These are phyloP conservation scores for Boeremia exigua DNA, from an alignment of 2,329 filamentous ascomycete genomes.

Conservation along the genomic window DNA sequence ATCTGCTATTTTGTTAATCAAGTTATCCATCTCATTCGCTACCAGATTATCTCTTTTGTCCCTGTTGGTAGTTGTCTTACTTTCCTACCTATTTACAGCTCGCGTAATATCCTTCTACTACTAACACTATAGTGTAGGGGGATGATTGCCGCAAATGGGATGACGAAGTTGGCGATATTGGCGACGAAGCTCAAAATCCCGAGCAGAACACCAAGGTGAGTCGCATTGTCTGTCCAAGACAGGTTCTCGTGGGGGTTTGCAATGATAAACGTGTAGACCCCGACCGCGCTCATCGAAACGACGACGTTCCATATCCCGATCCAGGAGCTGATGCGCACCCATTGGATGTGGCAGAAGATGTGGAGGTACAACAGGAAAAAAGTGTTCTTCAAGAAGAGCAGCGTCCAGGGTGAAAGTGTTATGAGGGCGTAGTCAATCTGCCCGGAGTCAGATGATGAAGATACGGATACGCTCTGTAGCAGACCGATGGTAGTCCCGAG, in stretches of 20 bases:
- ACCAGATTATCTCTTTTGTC: too few species aligned
- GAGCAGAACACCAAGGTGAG: background rate
- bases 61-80: too few species aligned
- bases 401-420: background rate
- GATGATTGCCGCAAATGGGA: slow-evolving; percentile 7
- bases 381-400: slow-evolving; percentile 7
- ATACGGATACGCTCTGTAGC: background rate
- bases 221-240: background rate
- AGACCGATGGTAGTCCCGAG: background rate
- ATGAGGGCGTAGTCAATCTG: slow-evolving; percentile 1
- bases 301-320: slow-evolving; percentile 2
- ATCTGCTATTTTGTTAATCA: too few species aligned
- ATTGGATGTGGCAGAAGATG: slow-evolving; percentile 10
- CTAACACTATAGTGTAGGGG: too few species aligned
- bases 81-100: too few species aligned
- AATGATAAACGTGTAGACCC: background rate
- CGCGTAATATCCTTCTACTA: too few species aligned
- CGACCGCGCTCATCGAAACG: background rate
- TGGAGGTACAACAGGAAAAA: slow-evolving; percentile 14
- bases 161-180: slow-evolving; percentile 3
- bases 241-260: slow-evolving; percentile 1
- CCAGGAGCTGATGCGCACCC: slow-evolving; percentile 6
- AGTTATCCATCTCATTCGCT: too few species aligned
- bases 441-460: background rate
- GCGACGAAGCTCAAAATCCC: slow-evolving; percentile 1